Evolutionary conservation across 108 stramenopile genomes (phyloP).

Genomic region (Skeletonema grethae): DNA sequence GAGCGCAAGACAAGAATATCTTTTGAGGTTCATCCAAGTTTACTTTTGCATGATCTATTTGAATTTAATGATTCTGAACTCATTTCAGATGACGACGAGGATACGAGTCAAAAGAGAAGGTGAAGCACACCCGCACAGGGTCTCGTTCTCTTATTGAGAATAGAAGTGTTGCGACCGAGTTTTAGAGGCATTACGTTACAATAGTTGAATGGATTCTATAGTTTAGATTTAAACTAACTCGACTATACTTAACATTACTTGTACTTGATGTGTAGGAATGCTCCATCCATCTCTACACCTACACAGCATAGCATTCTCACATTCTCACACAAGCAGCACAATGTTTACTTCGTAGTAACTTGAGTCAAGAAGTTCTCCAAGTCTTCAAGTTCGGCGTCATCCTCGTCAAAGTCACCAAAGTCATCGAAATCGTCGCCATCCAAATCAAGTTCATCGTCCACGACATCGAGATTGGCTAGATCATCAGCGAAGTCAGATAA

Average conservation of each 20-base stretch:
- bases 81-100: not conserved
- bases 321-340: no score
- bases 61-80: not conserved
- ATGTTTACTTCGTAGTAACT: slow-evolving; percentile 15
- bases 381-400: slow-evolving; percentile 73
- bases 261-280: no score
- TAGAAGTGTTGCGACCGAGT: no score
- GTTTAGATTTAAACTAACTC: no score
- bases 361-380: slow-evolving; percentile 74
- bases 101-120: not conserved
- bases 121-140: no score
- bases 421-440: slow-evolving; percentile 59
- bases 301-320: no score
- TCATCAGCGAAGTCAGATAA: slow-evolving; percentile 34
- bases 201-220: no score
- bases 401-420: slow-evolving; percentile 56
- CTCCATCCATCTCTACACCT: no score
- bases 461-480: slow-evolving; percentile 51
- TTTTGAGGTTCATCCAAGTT: not conserved
- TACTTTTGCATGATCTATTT: not conserved
- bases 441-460: slow-evolving; percentile 43
- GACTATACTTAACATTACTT: no score
- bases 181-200: no score
- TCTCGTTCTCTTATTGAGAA: no score
- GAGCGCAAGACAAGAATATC: not conserved